These are phyloP conservation scores for Paecilomyces formosus DNA, from an alignment of 2,329 filamentous ascomycete genomes.

Conservation along the genomic window DNA sequence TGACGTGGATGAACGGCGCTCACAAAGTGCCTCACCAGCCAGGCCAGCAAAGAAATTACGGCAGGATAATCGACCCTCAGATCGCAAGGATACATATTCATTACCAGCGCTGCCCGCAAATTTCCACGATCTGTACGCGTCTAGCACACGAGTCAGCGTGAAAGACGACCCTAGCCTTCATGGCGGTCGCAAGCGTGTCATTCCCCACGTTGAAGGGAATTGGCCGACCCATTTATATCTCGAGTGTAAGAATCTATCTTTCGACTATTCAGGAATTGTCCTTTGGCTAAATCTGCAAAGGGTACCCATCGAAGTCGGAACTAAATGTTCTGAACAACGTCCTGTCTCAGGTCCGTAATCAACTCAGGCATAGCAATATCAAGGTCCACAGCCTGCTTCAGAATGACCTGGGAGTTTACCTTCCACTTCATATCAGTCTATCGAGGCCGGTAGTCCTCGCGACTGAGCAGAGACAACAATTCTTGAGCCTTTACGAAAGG, in stretches of 20 bases:
- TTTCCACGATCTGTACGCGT: slow-evolving; percentile 87
- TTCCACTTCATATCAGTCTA: slow-evolving; percentile 84
- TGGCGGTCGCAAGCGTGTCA: slow-evolving; percentile 71
- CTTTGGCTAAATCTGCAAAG: slow-evolving; percentile 18
- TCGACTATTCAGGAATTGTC: slow-evolving; percentile 1
- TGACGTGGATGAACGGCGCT: slow-evolving; percentile 19
- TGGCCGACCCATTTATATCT: slow-evolving; percentile 92
- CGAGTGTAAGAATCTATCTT: slow-evolving; percentile 62
- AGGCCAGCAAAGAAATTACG: slow-evolving; percentile 18
- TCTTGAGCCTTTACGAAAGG: slow-evolving; percentile 50
- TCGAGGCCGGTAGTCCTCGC: slow-evolving; percentile 71
- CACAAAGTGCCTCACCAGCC: slow-evolving; percentile 7
- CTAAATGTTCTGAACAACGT: slow-evolving; percentile 22
- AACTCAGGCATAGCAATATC: slow-evolving; percentile 35
- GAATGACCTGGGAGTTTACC: slow-evolving; percentile 67
- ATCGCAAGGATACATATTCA: slow-evolving; percentile 12
- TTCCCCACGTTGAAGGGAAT: slow-evolving; percentile 77
- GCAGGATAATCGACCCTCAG: slow-evolving; percentile 3
- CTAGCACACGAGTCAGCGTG: slow-evolving; percentile 67
- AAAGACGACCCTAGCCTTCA: slow-evolving; percentile 79
- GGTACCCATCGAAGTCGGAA: slow-evolving; percentile 33
- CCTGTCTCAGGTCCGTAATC: slow-evolving; percentile 17
- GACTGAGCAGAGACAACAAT: slow-evolving; percentile 63
- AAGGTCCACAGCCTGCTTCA: slow-evolving; percentile 61
- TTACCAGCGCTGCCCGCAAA: slow-evolving; percentile 68